A percentile compares a stretch with the other conserved stretches of the same genome.
Evolutionary conservation across 2,329 filamentous ascomycete species (phyloP).

Genomic region (Colletotrichum spaethianum): DNA sequence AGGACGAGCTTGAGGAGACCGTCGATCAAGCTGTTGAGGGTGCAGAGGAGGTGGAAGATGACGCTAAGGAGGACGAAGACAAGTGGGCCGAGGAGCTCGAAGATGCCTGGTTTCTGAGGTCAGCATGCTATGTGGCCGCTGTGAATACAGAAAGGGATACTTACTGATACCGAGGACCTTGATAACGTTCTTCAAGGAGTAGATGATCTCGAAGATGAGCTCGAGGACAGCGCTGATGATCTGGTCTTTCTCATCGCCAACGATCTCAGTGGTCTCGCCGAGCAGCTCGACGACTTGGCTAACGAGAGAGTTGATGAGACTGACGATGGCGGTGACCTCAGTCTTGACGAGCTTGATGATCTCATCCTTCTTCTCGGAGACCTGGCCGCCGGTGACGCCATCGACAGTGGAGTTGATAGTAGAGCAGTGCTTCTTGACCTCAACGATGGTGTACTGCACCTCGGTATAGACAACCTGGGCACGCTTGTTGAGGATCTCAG

Average conservation of each 20-base stretch:
- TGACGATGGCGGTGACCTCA: slow-evolving; percentile 34
- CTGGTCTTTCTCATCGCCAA: slow-evolving; percentile 36
- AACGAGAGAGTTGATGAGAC: slow-evolving; percentile 23
- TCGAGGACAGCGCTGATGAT: slow-evolving; percentile 27
- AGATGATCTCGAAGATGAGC: slow-evolving; percentile 34
- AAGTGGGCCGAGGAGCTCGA: slow-evolving; percentile 35
- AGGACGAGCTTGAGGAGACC: slow-evolving; percentile 30
- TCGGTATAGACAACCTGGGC: slow-evolving; percentile 31
- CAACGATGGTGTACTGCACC: slow-evolving; percentile 29
- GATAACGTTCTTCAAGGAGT: slow-evolving; percentile 28
- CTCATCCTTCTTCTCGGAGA: slow-evolving; percentile 18
- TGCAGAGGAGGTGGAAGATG: slow-evolving; percentile 28
- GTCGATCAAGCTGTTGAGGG: slow-evolving; percentile 31
- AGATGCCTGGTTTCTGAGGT: slow-evolving; percentile 15
- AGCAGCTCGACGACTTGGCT: slow-evolving; percentile 24
- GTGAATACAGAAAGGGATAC: not conserved
- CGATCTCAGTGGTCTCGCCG: slow-evolving; percentile 20
- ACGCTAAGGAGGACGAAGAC: slow-evolving; percentile 33
- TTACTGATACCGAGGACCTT: slow-evolving; percentile 25
- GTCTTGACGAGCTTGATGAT: slow-evolving; percentile 30
- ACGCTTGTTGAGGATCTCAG: slow-evolving; percentile 14
- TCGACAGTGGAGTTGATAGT: slow-evolving; percentile 36
- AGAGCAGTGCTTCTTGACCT: slow-evolving; percentile 35
- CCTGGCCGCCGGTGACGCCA: slow-evolving; percentile 10
- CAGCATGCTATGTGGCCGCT: not conserved